Evolutionary conservation across 1,284 basidiomycete genomes (phyloP).

Genomic region (Ustilago hordei): DNA sequence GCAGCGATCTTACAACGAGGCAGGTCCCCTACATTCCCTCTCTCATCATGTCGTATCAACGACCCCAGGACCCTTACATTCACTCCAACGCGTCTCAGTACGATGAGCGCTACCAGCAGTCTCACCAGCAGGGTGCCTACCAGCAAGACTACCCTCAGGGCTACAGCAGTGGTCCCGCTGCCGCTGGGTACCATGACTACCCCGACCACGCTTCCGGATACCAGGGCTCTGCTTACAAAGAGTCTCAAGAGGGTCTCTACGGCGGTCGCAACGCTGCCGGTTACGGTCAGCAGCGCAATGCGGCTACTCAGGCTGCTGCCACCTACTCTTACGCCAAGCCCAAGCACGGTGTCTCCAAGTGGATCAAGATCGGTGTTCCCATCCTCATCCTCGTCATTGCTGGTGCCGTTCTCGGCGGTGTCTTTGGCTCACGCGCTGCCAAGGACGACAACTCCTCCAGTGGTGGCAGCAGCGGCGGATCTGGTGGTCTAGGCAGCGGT

Average conservation of each 20-base stretch:
- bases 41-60: conserved; percentile 60
- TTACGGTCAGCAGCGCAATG: conserved; percentile 27
- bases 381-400: conserved; percentile 68
- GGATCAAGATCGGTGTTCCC: conserved; percentile 62
- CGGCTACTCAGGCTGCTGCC: conserved; percentile 47
- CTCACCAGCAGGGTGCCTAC: conserved; percentile 30
- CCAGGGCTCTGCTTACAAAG: conserved; percentile 47
- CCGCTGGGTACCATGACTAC: conserved; percentile 49
- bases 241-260: conserved; percentile 42
- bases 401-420: conserved; percentile 80
- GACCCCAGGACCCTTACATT: conserved; percentile 61
- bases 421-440: conserved; percentile 75
- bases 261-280: conserved; percentile 29
- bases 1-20: conserved; percentile 24
- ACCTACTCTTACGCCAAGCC: conserved; percentile 64
- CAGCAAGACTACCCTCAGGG: conserved; percentile 25
- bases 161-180: conserved; percentile 19
- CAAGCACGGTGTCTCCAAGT: conserved; percentile 59
- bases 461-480: conserved; percentile 61
- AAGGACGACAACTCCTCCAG: conserved; percentile 71
- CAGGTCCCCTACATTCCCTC: conserved; percentile 15
- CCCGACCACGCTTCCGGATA: conserved; percentile 46
- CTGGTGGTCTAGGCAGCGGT: conserved; percentile 54
- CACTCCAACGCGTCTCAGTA: conserved; percentile 66
- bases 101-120: conserved; percentile 61